Conservation (phyloP, 495 filamentous ascomycete species). For the Aspergillus baeticus region DNA sequence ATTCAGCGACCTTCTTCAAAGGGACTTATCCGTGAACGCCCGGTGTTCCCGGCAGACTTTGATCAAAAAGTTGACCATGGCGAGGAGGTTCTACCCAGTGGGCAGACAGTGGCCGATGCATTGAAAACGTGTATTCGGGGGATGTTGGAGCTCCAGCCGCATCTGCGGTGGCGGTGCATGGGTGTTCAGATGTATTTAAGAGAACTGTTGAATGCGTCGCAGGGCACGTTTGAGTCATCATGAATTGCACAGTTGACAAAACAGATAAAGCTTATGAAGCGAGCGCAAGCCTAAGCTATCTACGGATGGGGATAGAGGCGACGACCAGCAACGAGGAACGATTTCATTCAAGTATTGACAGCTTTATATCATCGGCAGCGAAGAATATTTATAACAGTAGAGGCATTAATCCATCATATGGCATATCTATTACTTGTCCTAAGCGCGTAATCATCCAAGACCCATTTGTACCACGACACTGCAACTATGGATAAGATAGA, state of each 20-base stretch:
- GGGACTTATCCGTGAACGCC: conserved; percentile 1
- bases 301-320: not conserved
- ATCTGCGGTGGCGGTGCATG: conserved; percentile 38
- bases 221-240: not conserved
- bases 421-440: too few species aligned
- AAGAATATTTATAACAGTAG: too few species aligned
- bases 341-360: not conserved
- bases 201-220: conserved; percentile 4
- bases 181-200: conserved; percentile 30
- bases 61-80: conserved; percentile 38
- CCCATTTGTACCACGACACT: too few species aligned
- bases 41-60: conserved; percentile 38
- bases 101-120: conserved; percentile 33
- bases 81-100: conserved; percentile 24
- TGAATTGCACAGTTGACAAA: too few species aligned
- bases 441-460: too few species aligned
- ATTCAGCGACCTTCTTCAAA: conserved; percentile 10
- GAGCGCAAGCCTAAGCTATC: too few species aligned
- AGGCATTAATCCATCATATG: too few species aligned
- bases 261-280: too few species aligned
- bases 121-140: conserved; percentile 42
- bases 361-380: not conserved
- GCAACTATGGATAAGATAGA: too few species aligned
- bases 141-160: conserved; percentile 47
- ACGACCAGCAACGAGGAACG: not conserved